A percentile compares a stretch with the other conserved stretches of the same genome.
Evolutionary conservation across 1,139 yeast genomes (phyloP).

Genomic region (Kazachstania sp.): DNA sequence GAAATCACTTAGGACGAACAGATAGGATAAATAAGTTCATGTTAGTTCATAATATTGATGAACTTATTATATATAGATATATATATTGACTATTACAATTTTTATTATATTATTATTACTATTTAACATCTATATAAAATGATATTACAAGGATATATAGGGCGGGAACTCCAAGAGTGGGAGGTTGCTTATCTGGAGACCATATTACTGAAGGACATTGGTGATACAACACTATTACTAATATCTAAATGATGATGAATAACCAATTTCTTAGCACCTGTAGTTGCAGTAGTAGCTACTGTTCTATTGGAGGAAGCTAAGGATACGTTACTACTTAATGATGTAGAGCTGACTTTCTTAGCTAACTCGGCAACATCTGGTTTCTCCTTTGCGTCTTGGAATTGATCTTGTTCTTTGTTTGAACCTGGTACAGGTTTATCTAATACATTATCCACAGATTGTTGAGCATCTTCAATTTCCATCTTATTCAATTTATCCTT

Average conservation of each 20-base stretch:
- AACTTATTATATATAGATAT: no score
- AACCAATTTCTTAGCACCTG: conserved; percentile 3
- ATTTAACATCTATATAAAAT: not conserved
- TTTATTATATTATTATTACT: no score
- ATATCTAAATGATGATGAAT: conserved; percentile 16
- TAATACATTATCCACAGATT: not conserved
- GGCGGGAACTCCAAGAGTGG: no score
- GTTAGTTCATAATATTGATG: no score
- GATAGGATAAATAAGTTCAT: no score
- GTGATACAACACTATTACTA: conserved; percentile 9
- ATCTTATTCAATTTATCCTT: not conserved
- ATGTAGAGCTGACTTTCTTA: conserved; percentile 3
- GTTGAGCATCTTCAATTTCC: not conserved
- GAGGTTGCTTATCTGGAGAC: not conserved
- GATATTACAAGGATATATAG: not conserved
- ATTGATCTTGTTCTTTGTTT: not conserved
- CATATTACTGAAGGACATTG: conserved; percentile 6
- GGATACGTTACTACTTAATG: conserved; percentile 2
- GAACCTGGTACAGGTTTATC: not conserved
- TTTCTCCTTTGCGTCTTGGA: not conserved
- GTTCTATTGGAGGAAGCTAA: not conserved
- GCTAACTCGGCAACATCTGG: not conserved
- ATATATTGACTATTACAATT: no score
- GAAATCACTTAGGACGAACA: not conserved
- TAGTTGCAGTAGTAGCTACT: not conserved